Evolutionary conservation across 1,139 yeast genomes (phyloP).

Genomic region (Debaryomycetaceae sp.): DNA sequence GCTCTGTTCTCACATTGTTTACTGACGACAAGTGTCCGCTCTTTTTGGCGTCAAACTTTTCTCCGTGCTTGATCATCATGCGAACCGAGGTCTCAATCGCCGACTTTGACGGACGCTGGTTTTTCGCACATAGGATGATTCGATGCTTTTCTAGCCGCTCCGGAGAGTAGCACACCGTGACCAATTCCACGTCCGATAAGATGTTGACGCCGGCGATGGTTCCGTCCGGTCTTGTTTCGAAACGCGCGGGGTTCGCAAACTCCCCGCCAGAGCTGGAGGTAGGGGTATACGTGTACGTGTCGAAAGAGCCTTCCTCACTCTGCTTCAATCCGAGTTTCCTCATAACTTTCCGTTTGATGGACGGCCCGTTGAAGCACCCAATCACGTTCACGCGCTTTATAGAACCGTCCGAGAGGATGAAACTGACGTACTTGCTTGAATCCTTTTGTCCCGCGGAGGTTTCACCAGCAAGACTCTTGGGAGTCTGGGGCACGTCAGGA

Average conservation of each 20-base stretch:
- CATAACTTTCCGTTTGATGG: slow-evolving; percentile 63
- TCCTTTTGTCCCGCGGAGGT: slow-evolving; percentile 12
- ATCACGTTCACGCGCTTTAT: slow-evolving; percentile 61
- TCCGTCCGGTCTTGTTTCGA: slow-evolving; percentile 1
- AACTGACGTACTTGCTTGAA: slow-evolving; percentile 41
- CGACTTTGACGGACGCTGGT: slow-evolving; percentile 51
- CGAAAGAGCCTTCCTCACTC: slow-evolving; percentile 27
- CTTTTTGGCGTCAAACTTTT: slow-evolving; percentile 10
- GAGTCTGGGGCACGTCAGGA: slow-evolving; percentile 1
- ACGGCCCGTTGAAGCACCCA: slow-evolving; percentile 74
- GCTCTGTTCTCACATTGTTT: slow-evolving; percentile 2
- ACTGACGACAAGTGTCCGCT: neutral
- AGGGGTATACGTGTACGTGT: slow-evolving; percentile 25
- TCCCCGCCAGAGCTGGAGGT: slow-evolving; percentile 1
- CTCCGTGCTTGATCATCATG: slow-evolving; percentile 23
- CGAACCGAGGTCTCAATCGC: slow-evolving; percentile 58
- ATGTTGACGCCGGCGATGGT: slow-evolving; percentile 24
- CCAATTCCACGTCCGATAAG: slow-evolving; percentile 69
- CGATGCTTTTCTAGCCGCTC: slow-evolving; percentile 65
- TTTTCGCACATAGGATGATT: slow-evolving; percentile 56
- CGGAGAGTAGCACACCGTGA: slow-evolving; percentile 69
- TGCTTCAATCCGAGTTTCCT: slow-evolving; percentile 45
- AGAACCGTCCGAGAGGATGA: slow-evolving; percentile 71
- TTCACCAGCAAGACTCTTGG: neutral
- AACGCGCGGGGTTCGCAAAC: neutral